Conservation (phyloP, 1,284 basidiomycete species). For the Leucoagaricus sp. region DNA sequence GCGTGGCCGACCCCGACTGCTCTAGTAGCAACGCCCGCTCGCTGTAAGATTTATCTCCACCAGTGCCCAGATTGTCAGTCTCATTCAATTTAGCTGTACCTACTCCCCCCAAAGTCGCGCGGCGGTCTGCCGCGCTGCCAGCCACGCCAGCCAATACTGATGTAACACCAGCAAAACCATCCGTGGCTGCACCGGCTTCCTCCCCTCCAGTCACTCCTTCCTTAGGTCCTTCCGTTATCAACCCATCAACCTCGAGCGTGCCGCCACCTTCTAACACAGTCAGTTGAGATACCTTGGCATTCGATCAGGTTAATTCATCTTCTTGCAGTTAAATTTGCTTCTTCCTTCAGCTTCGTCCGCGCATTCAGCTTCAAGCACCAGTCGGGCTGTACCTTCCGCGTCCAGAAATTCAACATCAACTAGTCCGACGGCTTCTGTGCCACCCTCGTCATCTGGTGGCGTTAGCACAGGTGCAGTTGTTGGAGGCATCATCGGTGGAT, state of each 20-base stretch:
- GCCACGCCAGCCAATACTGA: neutral
- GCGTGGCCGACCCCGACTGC: neutral
- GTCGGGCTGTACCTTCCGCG: neutral
- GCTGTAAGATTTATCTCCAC: neutral
- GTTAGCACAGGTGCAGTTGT: conserved; percentile 20
- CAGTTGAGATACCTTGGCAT: neutral
- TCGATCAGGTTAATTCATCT: neutral
- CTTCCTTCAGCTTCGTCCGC: neutral
- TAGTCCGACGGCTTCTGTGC: neutral
- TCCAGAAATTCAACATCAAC: neutral
- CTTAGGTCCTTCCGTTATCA: neutral
- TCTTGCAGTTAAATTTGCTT: neutral
- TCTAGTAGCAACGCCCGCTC: neutral
- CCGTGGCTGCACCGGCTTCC: neutral
- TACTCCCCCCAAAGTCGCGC: conserved; percentile 1
- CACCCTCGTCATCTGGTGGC: conserved; percentile 3
- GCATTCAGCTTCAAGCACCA: neutral
- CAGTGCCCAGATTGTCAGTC: neutral
- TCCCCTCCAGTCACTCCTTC: neutral
- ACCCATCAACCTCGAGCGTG: neutral
- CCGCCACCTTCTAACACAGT: neutral
- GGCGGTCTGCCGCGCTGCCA: neutral
- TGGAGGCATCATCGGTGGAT: conserved; percentile 21
- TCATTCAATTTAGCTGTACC: no score
- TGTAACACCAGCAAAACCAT: neutral